Percentiles rank a stretch among this genome's conserved stretches.
These are phyloP conservation scores for Dictyostelium capitatum DNA, from an alignment of 78 protist genomes.

Conservation along the genomic window DNA sequence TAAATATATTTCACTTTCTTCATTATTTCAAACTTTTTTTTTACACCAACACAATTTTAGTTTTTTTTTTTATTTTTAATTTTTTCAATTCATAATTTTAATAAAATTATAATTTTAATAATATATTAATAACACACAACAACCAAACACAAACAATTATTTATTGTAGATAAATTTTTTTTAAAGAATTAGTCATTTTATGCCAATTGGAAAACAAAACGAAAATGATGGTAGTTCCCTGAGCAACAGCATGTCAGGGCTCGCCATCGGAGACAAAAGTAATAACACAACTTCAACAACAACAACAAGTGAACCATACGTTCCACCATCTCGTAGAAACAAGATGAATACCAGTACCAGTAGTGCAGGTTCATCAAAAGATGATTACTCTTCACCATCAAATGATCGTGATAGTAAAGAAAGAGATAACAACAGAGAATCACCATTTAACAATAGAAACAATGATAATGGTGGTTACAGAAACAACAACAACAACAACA, in stretches of 20 bases:
- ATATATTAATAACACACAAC: neutral
- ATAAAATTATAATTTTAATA: neutral
- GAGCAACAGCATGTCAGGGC: conserved; percentile 68
- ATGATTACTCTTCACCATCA: conserved; percentile 18
- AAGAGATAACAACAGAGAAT: neutral
- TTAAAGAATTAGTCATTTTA: conserved; percentile 71
- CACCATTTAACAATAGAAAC: neutral
- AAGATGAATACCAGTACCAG: neutral
- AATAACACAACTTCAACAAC: conserved; percentile 3
- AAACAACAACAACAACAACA: neutral
- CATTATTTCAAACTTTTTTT: neutral
- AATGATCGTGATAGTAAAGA: neutral
- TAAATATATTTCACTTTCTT: neutral
- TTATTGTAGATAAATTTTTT: neutral
- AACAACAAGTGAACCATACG: conserved; percentile 37
- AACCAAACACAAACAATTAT: neutral
- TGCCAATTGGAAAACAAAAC: conserved; percentile 82
- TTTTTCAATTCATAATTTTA: too few species aligned
- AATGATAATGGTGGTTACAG: neutral
- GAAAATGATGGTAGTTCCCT: conserved; percentile 83
- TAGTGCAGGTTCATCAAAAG: neutral
- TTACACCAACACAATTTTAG: neutral
- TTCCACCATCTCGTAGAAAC: conserved; percentile 64
- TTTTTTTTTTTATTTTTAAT: too few species aligned
- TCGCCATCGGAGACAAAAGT: conserved; percentile 73